Evolutionary conservation across 768 basidiomycete genomes (phyloP).

Genomic region (Agaricus subrufescens): DNA sequence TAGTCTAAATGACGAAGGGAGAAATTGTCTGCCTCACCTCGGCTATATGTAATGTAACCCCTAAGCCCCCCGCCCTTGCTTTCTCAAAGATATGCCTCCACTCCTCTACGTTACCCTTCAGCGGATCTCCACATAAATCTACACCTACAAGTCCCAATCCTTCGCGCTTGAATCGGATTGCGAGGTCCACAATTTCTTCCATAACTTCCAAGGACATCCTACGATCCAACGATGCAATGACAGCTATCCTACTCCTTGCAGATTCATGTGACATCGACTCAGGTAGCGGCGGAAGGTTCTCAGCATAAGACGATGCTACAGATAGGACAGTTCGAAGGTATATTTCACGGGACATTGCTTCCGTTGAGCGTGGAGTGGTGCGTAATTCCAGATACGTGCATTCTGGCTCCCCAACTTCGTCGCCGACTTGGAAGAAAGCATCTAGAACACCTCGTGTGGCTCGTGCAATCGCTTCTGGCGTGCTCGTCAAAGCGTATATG

Average conservation of each 20-base stretch:
- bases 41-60: slow-evolving; percentile 79
- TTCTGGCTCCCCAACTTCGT: slow-evolving; percentile 17
- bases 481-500: slow-evolving; percentile 74
- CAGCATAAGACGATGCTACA: slow-evolving; percentile 52
- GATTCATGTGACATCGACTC: slow-evolving; percentile 12
- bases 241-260: slow-evolving; percentile 39
- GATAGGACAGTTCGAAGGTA: slow-evolving; percentile 67
- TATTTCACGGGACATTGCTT: slow-evolving; percentile 48
- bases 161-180: slow-evolving; percentile 45
- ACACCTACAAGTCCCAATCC: slow-evolving; percentile 70
- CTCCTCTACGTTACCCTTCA: slow-evolving; percentile 47
- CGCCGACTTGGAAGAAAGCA: slow-evolving; percentile 33
- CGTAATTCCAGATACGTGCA: slow-evolving; percentile 80
- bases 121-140: slow-evolving; percentile 78
- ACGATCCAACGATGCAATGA: slow-evolving; percentile 77
- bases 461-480: slow-evolving; percentile 43
- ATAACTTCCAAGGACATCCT: slow-evolving; percentile 51
- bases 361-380: slow-evolving; percentile 64
- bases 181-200: slow-evolving; percentile 53
- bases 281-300: neutral
- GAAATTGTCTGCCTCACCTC: slow-evolving; percentile 44
- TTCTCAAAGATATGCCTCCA: slow-evolving; percentile 48
- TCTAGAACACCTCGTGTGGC: slow-evolving; percentile 64
- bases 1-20: neutral
- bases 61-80: slow-evolving; percentile 57